Evolutionary conservation across 1,139 yeast genomes (phyloP), one percentile per base, ranked within the genome.

Genomic region (Suhomyces kunorum): DNA sequence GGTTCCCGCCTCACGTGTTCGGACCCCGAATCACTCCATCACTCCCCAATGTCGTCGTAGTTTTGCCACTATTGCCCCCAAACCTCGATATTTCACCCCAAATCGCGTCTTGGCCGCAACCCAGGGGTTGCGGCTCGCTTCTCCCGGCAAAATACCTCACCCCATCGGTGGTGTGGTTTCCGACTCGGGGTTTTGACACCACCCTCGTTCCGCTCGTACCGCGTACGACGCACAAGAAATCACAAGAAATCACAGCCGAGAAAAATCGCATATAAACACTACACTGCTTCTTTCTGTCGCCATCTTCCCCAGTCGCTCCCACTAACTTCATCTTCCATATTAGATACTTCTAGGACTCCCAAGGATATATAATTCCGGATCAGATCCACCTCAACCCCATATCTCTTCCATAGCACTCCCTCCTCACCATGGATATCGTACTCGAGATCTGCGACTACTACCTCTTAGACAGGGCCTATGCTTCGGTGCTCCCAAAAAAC

Each of bases 381-480:
- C n/a, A n/a, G n/a, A n/a, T n/a, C n/a, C n/a, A n/a, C n/a, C n/a
- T n/a, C n/a, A n/a, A n/a, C n/a, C n/a, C n/a, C 28, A 12, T 25
- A n/a, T n/a, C n/a, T n/a, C n/a, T n/a, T n/a, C n/a, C n/a, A n/a
- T n/a, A n/a, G n/a, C 15, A 12, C 2, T 12, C 3, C 15, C n/a
- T 8, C 16, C 25, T 29, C 27, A 11, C 34, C 34, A 90, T 90
- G 98, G 98, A 90, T 82, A 70, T 90, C 58, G 89, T 88, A 28
- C 74, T 92, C 44, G 98, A 90, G 64, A 69, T 80, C 27, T 66
- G 73, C 40, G 98, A 90, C 64, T 74, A 85, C 42, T 84, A 66
- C 51, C 55, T 80, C 30, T 76, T 90, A 38, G 98, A 90, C 65
- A 71, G 70, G 59, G 68, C 78, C 9, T 90, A 87, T 55, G 87